Conservation (phyloP, 2,329 filamentous ascomycete genomes). For the Ascochyta viciae-villosae region DNA sequence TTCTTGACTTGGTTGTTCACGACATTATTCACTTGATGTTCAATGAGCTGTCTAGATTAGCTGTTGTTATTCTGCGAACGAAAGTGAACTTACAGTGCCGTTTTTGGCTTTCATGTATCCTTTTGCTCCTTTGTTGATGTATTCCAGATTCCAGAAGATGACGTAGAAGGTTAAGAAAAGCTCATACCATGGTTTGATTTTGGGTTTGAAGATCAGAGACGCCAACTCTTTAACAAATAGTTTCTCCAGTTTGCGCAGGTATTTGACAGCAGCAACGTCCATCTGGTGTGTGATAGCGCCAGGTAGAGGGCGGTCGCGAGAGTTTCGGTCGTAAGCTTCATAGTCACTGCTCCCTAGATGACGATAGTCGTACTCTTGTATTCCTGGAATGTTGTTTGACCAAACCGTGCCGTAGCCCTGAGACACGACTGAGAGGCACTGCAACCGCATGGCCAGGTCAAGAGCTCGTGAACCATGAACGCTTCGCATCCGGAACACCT, state of each 20-base stretch:
- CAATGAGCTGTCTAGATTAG: slow-evolving; percentile 37
- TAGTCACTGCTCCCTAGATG: slow-evolving; percentile 41
- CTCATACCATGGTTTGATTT: slow-evolving; percentile 49
- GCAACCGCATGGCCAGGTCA: slow-evolving; percentile 41
- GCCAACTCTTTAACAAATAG: slow-evolving; percentile 39
- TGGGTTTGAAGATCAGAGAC: slow-evolving; percentile 40
- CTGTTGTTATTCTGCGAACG: neutral
- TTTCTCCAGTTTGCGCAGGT: slow-evolving; percentile 40
- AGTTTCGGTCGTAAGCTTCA: slow-evolving; percentile 46
- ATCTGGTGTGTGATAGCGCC: slow-evolving; percentile 47
- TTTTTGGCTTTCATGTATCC: slow-evolving; percentile 46
- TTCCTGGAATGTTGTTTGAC: slow-evolving; percentile 40
- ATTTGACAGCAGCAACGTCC: slow-evolving; percentile 47
- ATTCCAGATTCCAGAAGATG: slow-evolving; percentile 47
- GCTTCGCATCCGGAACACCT: slow-evolving; percentile 40
- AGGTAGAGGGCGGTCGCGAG: slow-evolving; percentile 42
- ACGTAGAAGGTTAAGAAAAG: slow-evolving; percentile 46
- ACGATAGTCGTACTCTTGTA: slow-evolving; percentile 42
- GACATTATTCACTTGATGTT: slow-evolving; percentile 42
- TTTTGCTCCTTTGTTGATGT: slow-evolving; percentile 43
- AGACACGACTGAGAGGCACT: slow-evolving; percentile 46
- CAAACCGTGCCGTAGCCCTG: slow-evolving; percentile 48
- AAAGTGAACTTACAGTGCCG: slow-evolving; percentile 39
- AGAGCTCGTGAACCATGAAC: slow-evolving; percentile 33
- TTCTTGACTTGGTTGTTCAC: slow-evolving; percentile 44